Conservation (phyloP, 371 early-diverging fungal genomes). For the Zancudomyces culisetae region DNA sequence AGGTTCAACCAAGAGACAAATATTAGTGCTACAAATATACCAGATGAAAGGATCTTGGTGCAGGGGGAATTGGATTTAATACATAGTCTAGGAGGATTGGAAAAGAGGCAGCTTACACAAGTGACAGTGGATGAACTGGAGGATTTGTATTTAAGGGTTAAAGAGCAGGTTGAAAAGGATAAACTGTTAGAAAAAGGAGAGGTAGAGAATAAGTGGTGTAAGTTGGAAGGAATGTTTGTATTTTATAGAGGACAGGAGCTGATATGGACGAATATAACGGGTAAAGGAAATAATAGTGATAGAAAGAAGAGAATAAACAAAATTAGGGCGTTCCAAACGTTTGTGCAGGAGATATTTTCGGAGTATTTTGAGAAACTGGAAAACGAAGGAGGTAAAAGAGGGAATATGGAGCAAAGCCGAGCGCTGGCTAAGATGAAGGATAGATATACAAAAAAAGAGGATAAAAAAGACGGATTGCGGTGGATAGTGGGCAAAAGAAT, state of each 20-base stretch:
- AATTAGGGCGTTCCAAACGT: not conserved
- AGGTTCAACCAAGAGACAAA: not conserved
- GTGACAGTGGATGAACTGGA: not conserved
- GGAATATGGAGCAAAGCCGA: too few relatives aligned
- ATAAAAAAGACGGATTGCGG: too few relatives aligned
- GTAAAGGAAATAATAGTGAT: not conserved
- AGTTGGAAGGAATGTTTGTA: not conserved
- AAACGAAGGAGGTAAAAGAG: too few relatives aligned
- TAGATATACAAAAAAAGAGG: too few relatives aligned
- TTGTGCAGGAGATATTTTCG: not conserved
- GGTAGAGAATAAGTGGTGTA: not conserved
- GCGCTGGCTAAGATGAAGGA: too few relatives aligned
- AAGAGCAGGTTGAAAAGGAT: not conserved
- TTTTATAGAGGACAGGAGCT: not conserved
- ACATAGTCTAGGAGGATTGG: not conserved
- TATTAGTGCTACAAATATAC: not conserved
- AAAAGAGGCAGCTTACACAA: not conserved
- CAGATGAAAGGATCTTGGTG: too few relatives aligned
- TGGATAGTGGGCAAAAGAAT: too few relatives aligned
- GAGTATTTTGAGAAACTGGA: not conserved
- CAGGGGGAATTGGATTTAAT: slow-evolving; percentile 12
- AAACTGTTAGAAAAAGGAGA: not conserved
- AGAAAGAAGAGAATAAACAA: not conserved
- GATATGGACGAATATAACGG: not conserved
- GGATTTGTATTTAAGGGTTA: not conserved